Evolutionary conservation across 495 filamentous ascomycete species (phyloP).

Genomic region (Xylaria acuta): DNA sequence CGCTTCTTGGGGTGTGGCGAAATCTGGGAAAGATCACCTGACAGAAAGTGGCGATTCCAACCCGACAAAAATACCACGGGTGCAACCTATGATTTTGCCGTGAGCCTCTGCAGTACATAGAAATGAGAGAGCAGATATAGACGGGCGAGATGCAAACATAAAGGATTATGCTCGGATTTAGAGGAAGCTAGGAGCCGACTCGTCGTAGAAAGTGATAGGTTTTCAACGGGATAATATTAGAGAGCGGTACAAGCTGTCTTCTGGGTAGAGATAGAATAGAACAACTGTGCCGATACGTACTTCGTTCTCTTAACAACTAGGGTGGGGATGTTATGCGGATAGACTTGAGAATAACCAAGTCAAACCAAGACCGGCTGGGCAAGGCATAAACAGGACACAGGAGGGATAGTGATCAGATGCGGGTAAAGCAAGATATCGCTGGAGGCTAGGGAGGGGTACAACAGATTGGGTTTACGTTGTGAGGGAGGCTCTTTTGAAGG

Average conservation of each 20-base stretch:
- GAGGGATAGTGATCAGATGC: neutral
- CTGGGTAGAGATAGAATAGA: neutral
- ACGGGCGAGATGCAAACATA: neutral
- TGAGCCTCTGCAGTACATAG: conserved; percentile 6
- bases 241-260: neutral
- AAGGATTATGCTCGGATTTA: conserved; percentile 12
- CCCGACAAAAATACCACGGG: neutral
- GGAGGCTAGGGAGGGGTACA: neutral
- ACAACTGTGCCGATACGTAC: too few relatives aligned
- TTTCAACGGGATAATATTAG: neutral
- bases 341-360: neutral
- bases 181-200: conserved; percentile 12
- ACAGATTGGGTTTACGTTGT: neutral
- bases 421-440: neutral
- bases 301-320: neutral
- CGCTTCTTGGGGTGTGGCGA: neutral
- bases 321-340: neutral
- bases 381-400: neutral
- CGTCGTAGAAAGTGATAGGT: neutral
- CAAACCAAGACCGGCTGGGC: neutral
- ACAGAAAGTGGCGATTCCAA: neutral
- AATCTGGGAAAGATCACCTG: neutral
- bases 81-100: neutral
- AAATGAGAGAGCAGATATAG: neutral
- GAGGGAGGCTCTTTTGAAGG: neutral